Evolutionary conservation across 257 asterid species (phyloP), one percentile per base, ranked within the genome.

Genomic region (Linaria vulgaris): DNA sequence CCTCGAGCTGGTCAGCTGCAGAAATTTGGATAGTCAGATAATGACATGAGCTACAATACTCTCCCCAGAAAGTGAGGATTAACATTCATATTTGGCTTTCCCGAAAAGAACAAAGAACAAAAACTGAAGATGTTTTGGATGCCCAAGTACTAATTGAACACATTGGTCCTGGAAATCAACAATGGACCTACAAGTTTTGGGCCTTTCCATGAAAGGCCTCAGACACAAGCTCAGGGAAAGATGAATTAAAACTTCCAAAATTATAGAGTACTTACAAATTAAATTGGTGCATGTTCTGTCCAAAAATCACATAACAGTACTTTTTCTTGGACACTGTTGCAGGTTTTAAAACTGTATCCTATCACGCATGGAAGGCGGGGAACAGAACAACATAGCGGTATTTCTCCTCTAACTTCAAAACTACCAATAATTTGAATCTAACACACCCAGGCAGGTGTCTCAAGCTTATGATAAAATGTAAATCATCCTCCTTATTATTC

Each of bases 1-100:
- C 65, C 86, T 80, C 51, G 90, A 64, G 69, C 61, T 75, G 52
- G 75, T 69, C 62, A 55, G 77, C 98, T 92, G 96, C 80, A 79
- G 55, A 61, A 54, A 66, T 61, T 53, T 19, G 72, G 66, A 73
- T 24, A 27, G 64, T 83, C 66, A 76, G 76, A 56, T 63, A 61
- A 31, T 50, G 21, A 20, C 31, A 44, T 7, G 52, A 24, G 56
- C 19, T 17, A 31, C 55, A 69, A 63, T 34, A 6, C 64, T 46
- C 49, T 46, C 39, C 22, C 41, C 41, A 69, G 24, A 63, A 24
- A 37, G 39, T 10, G 9, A 4, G 34, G 38, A 37, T 31, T 52
- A 67, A 62, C 65, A 58, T 15, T 6, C 44, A 59, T 46, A 37
- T 45, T 24, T 63, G 39, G 57, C 59, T 66, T 57, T 27, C 49